These are phyloP conservation scores for Castanea crenata DNA, from an alignment of 306 rosid species.

Conservation along the genomic window DNA sequence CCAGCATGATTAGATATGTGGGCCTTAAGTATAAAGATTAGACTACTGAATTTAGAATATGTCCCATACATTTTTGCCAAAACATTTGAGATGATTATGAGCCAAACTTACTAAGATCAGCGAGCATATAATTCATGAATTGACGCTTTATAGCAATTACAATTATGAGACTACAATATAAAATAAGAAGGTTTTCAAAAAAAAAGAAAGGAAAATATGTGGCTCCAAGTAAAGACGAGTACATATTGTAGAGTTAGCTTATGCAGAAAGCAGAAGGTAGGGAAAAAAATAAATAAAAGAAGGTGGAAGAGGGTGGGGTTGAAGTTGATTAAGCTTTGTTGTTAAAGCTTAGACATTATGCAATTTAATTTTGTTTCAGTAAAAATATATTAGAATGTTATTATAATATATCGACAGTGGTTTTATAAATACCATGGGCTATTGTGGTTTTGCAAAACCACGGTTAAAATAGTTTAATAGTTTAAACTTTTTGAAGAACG, in stretches of 20 bases:
- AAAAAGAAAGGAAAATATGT: not conserved
- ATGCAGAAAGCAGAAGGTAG: too few species aligned
- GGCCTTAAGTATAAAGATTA: constrained; percentile 37
- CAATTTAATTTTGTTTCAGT: too few species aligned
- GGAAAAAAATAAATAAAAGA: too few species aligned
- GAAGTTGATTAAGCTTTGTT: too few species aligned
- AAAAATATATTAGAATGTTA: too few species aligned
- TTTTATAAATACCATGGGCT: too few species aligned
- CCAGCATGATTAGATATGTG: constrained; percentile 91
- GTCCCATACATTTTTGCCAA: not conserved
- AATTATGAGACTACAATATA: not conserved
- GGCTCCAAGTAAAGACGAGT: not conserved
- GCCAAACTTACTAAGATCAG: constrained; percentile 16
- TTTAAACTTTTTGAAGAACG: too few species aligned
- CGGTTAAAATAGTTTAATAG: too few species aligned
- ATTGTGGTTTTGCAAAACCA: too few species aligned
- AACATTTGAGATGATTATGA: constrained; percentile 12
- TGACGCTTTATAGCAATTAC: not conserved
- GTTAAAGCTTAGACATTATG: too few species aligned
- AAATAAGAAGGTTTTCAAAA: not conserved
- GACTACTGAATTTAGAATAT: not conserved
- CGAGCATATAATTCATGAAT: not conserved
- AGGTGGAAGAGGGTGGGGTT: too few species aligned
- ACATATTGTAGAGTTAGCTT: not conserved
- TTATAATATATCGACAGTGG: too few species aligned